These are phyloP conservation scores for Malus hybrid DNA, from an alignment of 331 rosid species.

Conservation along the genomic window DNA sequence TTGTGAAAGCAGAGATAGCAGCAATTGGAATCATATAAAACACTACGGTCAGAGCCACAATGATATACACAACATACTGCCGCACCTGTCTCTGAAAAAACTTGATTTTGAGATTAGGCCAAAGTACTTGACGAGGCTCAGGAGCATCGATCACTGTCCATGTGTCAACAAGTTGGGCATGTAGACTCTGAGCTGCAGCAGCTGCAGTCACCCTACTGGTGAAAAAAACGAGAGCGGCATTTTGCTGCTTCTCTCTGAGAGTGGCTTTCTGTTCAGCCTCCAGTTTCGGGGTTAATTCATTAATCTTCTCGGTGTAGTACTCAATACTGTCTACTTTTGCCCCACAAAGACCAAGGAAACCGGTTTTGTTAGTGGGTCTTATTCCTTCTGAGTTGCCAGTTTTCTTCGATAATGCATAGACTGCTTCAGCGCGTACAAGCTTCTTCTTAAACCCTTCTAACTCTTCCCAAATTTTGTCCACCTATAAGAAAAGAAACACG, in stretches of 20 bases:
- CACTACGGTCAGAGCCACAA: conserved; percentile 59
- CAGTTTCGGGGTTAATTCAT: too few relatives aligned
- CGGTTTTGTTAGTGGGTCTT: too few relatives aligned
- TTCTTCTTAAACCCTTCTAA: too few relatives aligned
- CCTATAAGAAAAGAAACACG: background rate
- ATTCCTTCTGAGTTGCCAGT: too few relatives aligned
- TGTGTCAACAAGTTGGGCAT: conserved; percentile 57
- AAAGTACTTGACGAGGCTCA: conserved; percentile 61
- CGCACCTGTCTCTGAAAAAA: conserved; percentile 49
- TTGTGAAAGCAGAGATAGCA: conserved; percentile 63
- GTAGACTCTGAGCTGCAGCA: conserved; percentile 82
- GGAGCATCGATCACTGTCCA: conserved; percentile 76
- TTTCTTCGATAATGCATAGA: too few relatives aligned
- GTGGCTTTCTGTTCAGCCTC: too few relatives aligned
- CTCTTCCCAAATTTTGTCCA: too few relatives aligned
- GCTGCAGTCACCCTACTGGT: conserved; percentile 61
- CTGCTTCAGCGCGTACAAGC: too few relatives aligned
- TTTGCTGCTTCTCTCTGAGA: conserved; percentile 29
- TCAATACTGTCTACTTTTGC: too few relatives aligned
- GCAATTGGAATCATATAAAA: conserved; percentile 78
- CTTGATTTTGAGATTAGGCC: conserved; percentile 69
- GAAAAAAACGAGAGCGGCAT: conserved; percentile 76
- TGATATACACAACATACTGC: conserved; percentile 56
- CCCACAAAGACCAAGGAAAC: too few relatives aligned
- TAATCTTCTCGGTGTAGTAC: too few relatives aligned